Conservation (phyloP, 2,329 filamentous ascomycete species). For the Neurospora sp. region DNA sequence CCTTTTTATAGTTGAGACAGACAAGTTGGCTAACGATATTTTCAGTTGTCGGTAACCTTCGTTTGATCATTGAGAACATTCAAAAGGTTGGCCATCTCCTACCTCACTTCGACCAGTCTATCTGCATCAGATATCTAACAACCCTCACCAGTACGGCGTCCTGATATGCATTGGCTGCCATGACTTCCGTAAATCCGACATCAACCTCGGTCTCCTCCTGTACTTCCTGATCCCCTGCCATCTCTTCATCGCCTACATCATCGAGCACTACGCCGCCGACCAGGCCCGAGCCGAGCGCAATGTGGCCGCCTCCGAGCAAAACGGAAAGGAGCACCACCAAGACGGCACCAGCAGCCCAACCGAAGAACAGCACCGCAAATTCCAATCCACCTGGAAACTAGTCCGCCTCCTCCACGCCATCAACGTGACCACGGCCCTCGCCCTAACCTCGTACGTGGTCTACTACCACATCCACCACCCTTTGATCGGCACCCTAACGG, state of each 20-base stretch:
- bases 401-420: constrained; percentile 72
- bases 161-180: constrained; percentile 87
- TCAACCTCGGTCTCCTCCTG: constrained; percentile 65
- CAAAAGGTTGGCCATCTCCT: constrained; percentile 56
- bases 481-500: constrained; percentile 80
- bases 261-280: constrained; percentile 74
- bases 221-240: constrained; percentile 87
- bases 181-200: constrained; percentile 71
- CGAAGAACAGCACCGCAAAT: constrained; percentile 53
- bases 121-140: neutral
- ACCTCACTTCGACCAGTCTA: constrained; percentile 4
- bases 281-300: constrained; percentile 62
- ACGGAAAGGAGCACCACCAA: constrained; percentile 24
- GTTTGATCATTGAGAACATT: constrained; percentile 93
- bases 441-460: constrained; percentile 73
- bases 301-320: constrained; percentile 24
- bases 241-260: constrained; percentile 79
- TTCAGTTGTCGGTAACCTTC: constrained; percentile 80
- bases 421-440: constrained; percentile 75
- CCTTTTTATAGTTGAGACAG: neutral
- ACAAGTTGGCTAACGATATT: neutral
- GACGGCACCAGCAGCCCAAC: constrained; percentile 45
- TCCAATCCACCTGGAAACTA: constrained; percentile 67
- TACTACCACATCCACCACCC: constrained; percentile 91
- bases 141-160: constrained; percentile 66